Base-by-base conservation (phyloP, 805 yeast genomes). In the Nakazawaea holstii region DNA sequence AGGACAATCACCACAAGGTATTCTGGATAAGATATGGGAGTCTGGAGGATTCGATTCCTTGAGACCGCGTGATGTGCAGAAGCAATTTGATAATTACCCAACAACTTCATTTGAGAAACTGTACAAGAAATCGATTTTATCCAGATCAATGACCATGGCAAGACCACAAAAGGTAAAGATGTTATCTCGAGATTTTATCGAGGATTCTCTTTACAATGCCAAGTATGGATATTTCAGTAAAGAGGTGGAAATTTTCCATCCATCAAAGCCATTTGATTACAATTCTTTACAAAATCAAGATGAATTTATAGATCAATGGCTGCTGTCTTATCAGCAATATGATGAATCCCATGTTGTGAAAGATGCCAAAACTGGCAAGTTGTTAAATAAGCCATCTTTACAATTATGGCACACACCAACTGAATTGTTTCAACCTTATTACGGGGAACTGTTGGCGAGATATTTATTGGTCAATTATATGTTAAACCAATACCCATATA, bases 361-460 rank as follows among this genome's bases (percentile, higher is more conserved):
- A 29, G 48, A 13, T 17, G 27, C 27, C 10, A 39, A 43, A 41
- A 44, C 41, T 38, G 48, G 57, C 6, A 50, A 54, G 29, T 45
- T 51, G 10, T 50, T 51, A 8, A 38, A 51, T 24, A 64, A 68
- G 45, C 69, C 69, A 4, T 73, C 82, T 1, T 53, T 80, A 13
- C 95, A 88, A 62, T 64, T 87, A 41, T 88, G 95, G 95, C 95
- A 88, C 59, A 88, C 95, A 0, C 96, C 96, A 1, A 84, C 94
- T 0, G 96, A 89, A 62, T 68, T 88, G 39, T 88, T 88, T 65
- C 82, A 82, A 52, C 96, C 96, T 0, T 82, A 72, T 55, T 88
- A 89, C 57, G 96, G 96, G 11, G 87, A 86, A 60, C 89, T 95
- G 0, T 67, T 92, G 48, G 97, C 97, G 0, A 69, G 91, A 46